Conservation (phyloP, 2,329 filamentous ascomycete species). For the Aspergillus sp. region DNA sequence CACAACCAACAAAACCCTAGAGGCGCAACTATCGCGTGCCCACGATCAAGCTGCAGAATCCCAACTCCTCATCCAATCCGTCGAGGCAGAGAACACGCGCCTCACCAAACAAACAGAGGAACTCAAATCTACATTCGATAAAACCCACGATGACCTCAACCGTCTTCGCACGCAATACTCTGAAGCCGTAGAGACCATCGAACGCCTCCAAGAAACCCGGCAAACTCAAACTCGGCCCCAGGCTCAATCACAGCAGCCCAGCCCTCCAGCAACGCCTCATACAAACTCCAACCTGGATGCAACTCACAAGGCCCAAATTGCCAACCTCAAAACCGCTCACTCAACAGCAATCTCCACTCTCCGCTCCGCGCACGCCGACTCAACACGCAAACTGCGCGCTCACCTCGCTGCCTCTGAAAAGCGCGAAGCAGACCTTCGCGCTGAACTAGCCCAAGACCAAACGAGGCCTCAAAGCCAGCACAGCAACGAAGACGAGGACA, state of each 20-base stretch:
- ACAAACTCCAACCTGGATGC: slow-evolving; percentile 22
- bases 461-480: slow-evolving; percentile 7
- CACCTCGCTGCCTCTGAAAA: slow-evolving; percentile 34
- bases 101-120: slow-evolving; percentile 36
- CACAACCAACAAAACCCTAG: slow-evolving; percentile 29
- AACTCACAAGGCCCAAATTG: slow-evolving; percentile 36
- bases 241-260: slow-evolving; percentile 25
- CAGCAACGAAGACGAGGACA: background rate
- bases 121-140: slow-evolving; percentile 32
- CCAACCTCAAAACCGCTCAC: slow-evolving; percentile 38
- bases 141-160: slow-evolving; percentile 31
- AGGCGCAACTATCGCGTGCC: slow-evolving; percentile 36
- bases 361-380: slow-evolving; percentile 38
- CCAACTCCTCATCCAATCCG: slow-evolving; percentile 35
- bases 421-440: slow-evolving; percentile 34
- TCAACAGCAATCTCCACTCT: slow-evolving; percentile 37
- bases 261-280: slow-evolving; percentile 31
- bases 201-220: slow-evolving; percentile 28
- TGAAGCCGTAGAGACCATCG: slow-evolving; percentile 30
- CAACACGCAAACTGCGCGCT: slow-evolving; percentile 35
- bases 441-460: slow-evolving; percentile 27
- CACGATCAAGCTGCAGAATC: slow-evolving; percentile 39
- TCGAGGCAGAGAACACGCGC: slow-evolving; percentile 41
- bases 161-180: slow-evolving; percentile 33
- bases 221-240: background rate